Percentiles rank a stretch among this genome's conserved stretches.
Evolutionary conservation across 352 stramenopile species (phyloP).

Genomic region (Globisporangium emineosum): DNA sequence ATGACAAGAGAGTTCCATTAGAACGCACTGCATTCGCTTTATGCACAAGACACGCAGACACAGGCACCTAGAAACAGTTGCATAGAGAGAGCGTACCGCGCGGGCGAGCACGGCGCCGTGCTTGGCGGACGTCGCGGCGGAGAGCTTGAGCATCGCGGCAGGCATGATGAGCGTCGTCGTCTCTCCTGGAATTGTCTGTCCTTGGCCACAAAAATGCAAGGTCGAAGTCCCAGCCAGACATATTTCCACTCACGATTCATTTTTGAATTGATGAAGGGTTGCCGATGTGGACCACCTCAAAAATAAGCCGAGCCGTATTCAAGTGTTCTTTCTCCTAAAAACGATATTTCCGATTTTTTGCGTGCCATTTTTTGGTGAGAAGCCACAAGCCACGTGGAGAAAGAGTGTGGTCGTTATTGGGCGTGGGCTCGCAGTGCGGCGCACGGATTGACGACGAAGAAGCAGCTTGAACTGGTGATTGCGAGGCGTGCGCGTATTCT

Average conservation of each 20-base stretch:
- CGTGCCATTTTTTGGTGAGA: too few species aligned
- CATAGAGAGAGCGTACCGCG: constrained; percentile 21
- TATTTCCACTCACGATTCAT: constrained; percentile 1
- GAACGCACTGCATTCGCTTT: not conserved
- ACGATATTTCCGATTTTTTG: too few species aligned
- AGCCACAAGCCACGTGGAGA: constrained; percentile 1
- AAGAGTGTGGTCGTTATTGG: too few species aligned
- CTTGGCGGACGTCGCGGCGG: constrained; percentile 16
- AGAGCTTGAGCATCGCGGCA: constrained; percentile 26
- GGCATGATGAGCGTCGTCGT: constrained; percentile 27
- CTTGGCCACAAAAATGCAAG: constrained; percentile 10
- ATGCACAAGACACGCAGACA: not conserved
- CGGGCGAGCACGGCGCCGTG: constrained; percentile 28
- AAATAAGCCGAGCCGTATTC: too few species aligned
- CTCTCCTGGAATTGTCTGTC: constrained; percentile 5
- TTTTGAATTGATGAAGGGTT: not conserved
- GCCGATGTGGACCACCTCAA: not conserved
- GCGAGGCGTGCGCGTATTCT: not conserved
- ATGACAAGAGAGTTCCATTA: constrained; percentile 1
- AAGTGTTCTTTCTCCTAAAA: too few species aligned
- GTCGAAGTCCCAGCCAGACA: constrained; percentile 2
- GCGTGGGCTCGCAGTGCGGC: not conserved
- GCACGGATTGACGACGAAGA: not conserved
- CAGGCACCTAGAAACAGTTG: not conserved
- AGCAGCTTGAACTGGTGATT: not conserved